Base-by-base conservation (phyloP, 1,139 yeast genomes). In the Yamadazyma blattariae region DNA sequence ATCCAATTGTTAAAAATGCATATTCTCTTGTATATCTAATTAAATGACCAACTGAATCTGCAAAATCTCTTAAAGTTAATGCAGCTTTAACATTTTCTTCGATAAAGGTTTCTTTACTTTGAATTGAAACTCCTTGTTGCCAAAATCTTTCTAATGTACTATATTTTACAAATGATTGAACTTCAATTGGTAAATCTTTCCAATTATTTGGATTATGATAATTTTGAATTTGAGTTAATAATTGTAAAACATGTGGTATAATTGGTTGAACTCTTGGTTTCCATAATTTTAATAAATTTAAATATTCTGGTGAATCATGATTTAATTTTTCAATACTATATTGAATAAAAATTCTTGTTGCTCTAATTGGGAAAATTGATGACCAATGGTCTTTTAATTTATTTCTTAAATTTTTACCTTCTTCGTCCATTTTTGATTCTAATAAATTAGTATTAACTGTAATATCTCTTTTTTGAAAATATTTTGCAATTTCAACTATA, bases 21-120 rank as follows among this genome's bases (percentile, higher is more conserved):
- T 94, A 94, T 59, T 94, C 98, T 50, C 98, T 77, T 0, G 98
- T 92, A 56, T 94, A 92, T 51, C 98, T 74, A 14, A 94, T 82
- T 50, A 89, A 85, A 57, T 92, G 97, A 12, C 98, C 98, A n/a
- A 92, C 95, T 4, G 96, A 85, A 57, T 94, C 98, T 1, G 98
- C 97, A 67, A 94, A 92, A 61, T 94, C 98, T 46, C 97, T 73
- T 40, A 92, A 64, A 0, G 97, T 89, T 45, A 85, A 85, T 64
- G 95, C 88, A 0, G 98, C 97, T 51, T 84, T 87, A 39, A 89
- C 96, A 50, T 82, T 89, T 52, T 94, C 97, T 56, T 88, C 96
- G 42, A 92, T 83, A 51, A 94, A 94, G 28, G 95, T 90, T 54
- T 94, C 98, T 49, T 88, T 84, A 7, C 96, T 82, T 59, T 92